Percentiles rank a stretch among this genome's conserved stretches.
Evolutionary conservation across 139 green algal genomes (phyloP).

Genomic region (Parachlorella kessleri): DNA sequence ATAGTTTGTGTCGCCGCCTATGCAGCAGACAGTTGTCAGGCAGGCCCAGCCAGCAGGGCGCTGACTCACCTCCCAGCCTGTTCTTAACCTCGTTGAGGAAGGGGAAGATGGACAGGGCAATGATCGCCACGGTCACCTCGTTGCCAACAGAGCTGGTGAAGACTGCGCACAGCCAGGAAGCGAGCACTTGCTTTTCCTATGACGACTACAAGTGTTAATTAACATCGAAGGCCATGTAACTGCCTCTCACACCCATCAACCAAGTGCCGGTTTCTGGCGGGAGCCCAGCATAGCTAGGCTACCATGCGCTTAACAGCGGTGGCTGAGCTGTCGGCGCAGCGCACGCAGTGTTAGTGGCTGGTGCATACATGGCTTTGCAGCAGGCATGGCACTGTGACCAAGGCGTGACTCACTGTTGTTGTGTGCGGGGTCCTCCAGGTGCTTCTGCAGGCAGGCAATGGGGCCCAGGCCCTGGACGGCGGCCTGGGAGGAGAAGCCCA

Average conservation of each 20-base stretch:
- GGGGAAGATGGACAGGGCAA: conserved; percentile 69
- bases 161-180: conserved; percentile 57
- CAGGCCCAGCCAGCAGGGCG: background rate
- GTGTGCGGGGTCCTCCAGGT: conserved; percentile 83
- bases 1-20: too few relatives aligned
- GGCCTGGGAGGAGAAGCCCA: conserved; percentile 86
- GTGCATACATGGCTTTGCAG: too few relatives aligned
- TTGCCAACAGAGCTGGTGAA: conserved; percentile 82
- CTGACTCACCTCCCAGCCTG: conserved; percentile 26
- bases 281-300: too few relatives aligned
- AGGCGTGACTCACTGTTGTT: conserved; percentile 88
- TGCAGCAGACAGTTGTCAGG: background rate
- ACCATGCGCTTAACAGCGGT: too few relatives aligned
- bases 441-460: conserved; percentile 79
- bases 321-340: too few relatives aligned
- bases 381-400: too few relatives aligned
- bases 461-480: conserved; percentile 80
- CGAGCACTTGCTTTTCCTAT: too few relatives aligned
- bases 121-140: conserved; percentile 72
- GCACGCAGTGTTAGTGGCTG: too few relatives aligned
- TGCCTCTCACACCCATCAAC: too few relatives aligned
- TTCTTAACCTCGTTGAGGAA: conserved; percentile 83
- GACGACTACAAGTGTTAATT: too few relatives aligned
- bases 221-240: too few relatives aligned
- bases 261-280: too few relatives aligned